A percentile compares a stretch with the other conserved stretches of the same genome.
Conservation (phyloP, 129 eudicot species). For the Arctium minus region DNA sequence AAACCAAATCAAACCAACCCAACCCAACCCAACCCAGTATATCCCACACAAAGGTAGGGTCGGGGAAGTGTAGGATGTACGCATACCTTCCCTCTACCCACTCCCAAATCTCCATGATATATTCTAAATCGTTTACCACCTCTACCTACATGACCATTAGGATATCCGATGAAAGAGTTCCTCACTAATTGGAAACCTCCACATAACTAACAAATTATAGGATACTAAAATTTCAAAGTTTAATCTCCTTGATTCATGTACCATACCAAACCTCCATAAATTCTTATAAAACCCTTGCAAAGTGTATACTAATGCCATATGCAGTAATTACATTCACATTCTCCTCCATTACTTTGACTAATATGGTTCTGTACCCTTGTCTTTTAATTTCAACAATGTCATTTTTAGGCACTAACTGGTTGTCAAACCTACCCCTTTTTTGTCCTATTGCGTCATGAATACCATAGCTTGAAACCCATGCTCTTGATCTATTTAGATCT, state of each 20-base stretch:
- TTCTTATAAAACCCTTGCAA: not conserved
- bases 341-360: not conserved
- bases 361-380: too few species aligned
- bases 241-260: too few species aligned
- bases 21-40: too few species aligned
- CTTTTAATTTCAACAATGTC: not conserved
- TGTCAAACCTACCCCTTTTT: not conserved
- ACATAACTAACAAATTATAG: not conserved
- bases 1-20: not conserved
- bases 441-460: not conserved
- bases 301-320: not conserved
- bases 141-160: not conserved
- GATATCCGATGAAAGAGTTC: not conserved
- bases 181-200: not conserved
- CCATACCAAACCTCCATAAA: not conserved
- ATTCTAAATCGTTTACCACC: not conserved
- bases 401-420: not conserved
- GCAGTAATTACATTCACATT: not conserved
- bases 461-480: not conserved
- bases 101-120: not conserved
- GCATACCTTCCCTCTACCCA: not conserved
- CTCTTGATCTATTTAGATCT: not conserved
- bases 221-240: not conserved
- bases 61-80: not conserved
- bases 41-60: not conserved